Percentiles rank a stretch among this genome's conserved stretches.
Conservation (phyloP, 106 monocot species). For the Dendrobium huoshanense region DNA sequence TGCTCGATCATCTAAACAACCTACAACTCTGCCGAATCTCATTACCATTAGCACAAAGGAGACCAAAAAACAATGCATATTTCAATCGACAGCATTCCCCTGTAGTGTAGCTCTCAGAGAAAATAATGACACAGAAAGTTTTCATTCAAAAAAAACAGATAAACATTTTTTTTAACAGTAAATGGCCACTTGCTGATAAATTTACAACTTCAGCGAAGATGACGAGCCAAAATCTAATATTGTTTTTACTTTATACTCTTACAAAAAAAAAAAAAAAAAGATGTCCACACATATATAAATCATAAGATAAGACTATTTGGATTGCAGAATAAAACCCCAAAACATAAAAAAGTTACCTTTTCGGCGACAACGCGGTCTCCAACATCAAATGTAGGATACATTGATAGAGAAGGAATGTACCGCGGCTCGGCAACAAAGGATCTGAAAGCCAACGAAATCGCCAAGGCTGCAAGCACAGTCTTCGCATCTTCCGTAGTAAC, state of each 20-base stretch:
- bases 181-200: not conserved
- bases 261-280: not conserved
- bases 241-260: not conserved
- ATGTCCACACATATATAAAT: not conserved
- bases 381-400: constrained; percentile 95
- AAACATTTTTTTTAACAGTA: not conserved
- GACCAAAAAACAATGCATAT: too few relatives aligned
- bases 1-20: too few relatives aligned
- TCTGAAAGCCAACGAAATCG: constrained; percentile 73
- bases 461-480: constrained; percentile 76
- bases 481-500: constrained; percentile 75
- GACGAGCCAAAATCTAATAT: not conserved
- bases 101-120: too few relatives aligned
- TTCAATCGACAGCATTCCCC: too few relatives aligned
- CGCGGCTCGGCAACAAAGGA: constrained; percentile 91
- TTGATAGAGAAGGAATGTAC: constrained; percentile 93
- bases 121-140: too few relatives aligned
- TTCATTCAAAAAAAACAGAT: too few relatives aligned
- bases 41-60: too few relatives aligned
- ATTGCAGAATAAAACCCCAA: not conserved
- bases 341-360: constrained; percentile 45
- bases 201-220: not conserved
- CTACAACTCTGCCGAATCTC: too few relatives aligned
- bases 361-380: constrained; percentile 95
- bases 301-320: not conserved